These are phyloP conservation scores for Collybiopsis luxurians DNA, from an alignment of 768 basidiomycete species.

Conservation along the genomic window DNA sequence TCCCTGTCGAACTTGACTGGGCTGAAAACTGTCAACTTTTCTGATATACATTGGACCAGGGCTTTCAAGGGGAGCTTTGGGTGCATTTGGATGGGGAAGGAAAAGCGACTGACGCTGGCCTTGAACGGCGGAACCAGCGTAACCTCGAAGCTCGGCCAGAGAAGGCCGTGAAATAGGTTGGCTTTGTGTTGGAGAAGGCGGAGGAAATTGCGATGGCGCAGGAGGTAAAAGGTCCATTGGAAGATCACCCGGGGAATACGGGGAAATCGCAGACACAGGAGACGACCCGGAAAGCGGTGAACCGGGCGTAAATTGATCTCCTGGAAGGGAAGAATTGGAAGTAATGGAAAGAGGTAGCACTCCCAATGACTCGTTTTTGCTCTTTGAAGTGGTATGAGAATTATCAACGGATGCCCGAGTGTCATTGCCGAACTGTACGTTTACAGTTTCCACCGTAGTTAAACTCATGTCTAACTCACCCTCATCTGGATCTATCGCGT, in stretches of 20 bases:
- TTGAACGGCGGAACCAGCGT: slow-evolving; percentile 9
- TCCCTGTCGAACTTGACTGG: slow-evolving; percentile 14
- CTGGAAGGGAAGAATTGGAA: not conserved
- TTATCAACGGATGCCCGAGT: not conserved
- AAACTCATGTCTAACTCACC: slow-evolving; percentile 7
- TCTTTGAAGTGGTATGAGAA: not conserved
- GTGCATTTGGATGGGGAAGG: slow-evolving; percentile 54
- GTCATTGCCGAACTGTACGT: not conserved
- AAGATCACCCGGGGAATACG: slow-evolving; percentile 2
- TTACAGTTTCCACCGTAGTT: not conserved
- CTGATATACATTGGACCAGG: slow-evolving; percentile 63
- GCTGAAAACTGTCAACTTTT: slow-evolving; percentile 2
- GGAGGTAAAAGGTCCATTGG: slow-evolving; percentile 14
- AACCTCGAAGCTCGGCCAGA: slow-evolving; percentile 18
- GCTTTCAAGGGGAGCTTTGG: slow-evolving; percentile 37
- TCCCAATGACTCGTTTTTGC: not conserved
- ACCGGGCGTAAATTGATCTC: not conserved
- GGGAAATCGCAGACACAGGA: not conserved
- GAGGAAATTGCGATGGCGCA: slow-evolving; percentile 14
- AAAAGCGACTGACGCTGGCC: slow-evolving; percentile 40
- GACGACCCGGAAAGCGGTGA: not conserved
- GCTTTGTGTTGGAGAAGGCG: slow-evolving; percentile 11
- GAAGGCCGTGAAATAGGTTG: slow-evolving; percentile 22
- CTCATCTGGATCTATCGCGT: slow-evolving; percentile 14
- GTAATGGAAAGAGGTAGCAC: not conserved